Base-by-base conservation (phyloP, 2,329 filamentous ascomycete genomes). In the Penicillium sp. region DNA sequence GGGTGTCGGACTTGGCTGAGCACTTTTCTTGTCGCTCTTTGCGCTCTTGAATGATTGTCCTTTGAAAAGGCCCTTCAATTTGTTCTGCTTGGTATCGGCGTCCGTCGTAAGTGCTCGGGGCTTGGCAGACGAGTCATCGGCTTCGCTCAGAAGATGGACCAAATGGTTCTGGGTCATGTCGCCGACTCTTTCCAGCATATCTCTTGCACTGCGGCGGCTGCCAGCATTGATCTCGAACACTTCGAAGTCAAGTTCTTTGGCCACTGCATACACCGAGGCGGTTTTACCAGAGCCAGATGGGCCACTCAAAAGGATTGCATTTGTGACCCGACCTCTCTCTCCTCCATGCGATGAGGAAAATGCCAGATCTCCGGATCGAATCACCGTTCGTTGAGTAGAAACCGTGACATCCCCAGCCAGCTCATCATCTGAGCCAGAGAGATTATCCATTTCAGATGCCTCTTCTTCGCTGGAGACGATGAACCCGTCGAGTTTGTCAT, bases 101-200 rank as follows among this genome's bases (percentile, higher is more conserved):
- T 67, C 48, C 87, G 85, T 46, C 79, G 76, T 35, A 16, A 60
- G 39, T 51, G 53, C 61, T 55, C 50, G 58, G 6, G 44, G 50
- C 31, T 58, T 58, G 22, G 46, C 48, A n/a, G 54, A 48, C 5
- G 41, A n/a, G 9, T 59, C 69, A 42, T 63, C 69, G 55, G 49
- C 68, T 28, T 62, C 54, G 31, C 66, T 62, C 8, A 68, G 46
- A 39, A 79, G 79, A 57, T 85, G 84, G 18, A 99, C 92, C 1
- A 96, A 80, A 70, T 99, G 94, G 63, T 99, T 97, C 55, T 87
- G 86, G 4, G 91, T 94, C 92, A 99, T 97, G 71, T 99, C 91
- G 36, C 94, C 95, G 40, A 99, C 90, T 61, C 83, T 89, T 63
- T 99, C 94, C 30, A 95, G 69, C 43, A 99, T 85, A 63, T 99